Conservation (phyloP, 2,329 filamentous ascomycete species). For the Colletotrichum sansevieriae region DNA sequence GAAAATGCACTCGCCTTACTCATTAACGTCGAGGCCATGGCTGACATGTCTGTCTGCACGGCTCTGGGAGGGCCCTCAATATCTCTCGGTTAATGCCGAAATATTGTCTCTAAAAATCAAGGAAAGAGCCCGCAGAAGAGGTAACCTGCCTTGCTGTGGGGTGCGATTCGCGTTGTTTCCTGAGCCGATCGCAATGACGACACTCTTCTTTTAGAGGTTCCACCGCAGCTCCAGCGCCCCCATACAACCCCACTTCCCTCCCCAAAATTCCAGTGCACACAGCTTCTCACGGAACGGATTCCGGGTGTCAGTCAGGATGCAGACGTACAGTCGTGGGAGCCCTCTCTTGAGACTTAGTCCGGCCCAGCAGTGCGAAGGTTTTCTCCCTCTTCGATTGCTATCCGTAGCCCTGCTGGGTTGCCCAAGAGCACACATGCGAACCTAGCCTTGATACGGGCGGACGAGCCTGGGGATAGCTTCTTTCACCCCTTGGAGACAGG, state of each 20-base stretch:
- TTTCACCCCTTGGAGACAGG: not conserved
- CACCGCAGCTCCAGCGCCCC: not conserved
- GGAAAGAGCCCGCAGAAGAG: not conserved
- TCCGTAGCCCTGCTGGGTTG: conserved; percentile 20
- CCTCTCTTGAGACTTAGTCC: conserved; percentile 14
- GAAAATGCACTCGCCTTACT: conserved; percentile 33
- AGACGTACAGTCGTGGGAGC: not conserved
- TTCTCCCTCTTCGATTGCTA: not conserved
- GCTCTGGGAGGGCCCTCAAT: not conserved
- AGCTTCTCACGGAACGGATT: conserved; percentile 6
- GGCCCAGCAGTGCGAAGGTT: not conserved
- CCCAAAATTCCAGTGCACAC: too few relatives aligned
- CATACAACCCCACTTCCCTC: not conserved
- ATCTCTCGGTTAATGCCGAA: conserved; percentile 36
- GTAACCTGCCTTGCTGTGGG: too few relatives aligned
- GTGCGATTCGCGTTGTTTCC: conserved; percentile 20
- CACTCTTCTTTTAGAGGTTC: conserved; percentile 4
- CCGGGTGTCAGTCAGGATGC: not conserved
- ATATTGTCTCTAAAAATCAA: conserved; percentile 1
- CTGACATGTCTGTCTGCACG: not conserved
- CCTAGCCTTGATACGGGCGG: conserved; percentile 5
- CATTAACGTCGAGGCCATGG: not conserved
- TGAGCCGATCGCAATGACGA: conserved; percentile 41
- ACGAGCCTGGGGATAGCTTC: conserved; percentile 6
- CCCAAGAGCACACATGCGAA: conserved; percentile 1